Percentiles rank a stretch among this genome's conserved stretches.
These are phyloP conservation scores for Euphrasia arctica DNA, from an alignment of 305 asterid genomes.

Conservation along the genomic window DNA sequence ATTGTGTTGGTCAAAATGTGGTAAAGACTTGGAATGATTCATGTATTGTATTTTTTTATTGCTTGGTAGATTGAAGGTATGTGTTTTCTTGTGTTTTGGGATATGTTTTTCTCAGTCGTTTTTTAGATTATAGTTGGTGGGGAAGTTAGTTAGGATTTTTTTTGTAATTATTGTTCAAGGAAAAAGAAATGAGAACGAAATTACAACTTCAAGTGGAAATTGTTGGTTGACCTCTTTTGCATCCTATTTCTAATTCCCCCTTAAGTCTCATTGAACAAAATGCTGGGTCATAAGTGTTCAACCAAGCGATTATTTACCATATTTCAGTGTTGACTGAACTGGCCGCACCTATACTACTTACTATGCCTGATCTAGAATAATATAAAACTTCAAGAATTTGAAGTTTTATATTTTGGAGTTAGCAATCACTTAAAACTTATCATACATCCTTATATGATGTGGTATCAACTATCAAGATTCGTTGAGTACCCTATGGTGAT, in stretches of 20 bases:
- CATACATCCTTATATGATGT: background rate
- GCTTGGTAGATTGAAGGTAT: no score
- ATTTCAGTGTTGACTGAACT: conserved; percentile 19
- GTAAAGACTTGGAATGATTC: no score
- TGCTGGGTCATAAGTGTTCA: conserved; percentile 14
- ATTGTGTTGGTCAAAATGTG: conserved; percentile 27
- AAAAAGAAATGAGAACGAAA: conserved; percentile 12
- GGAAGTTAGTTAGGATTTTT: conserved; percentile 10
- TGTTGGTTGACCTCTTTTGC: conserved; percentile 27
- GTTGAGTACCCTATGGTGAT: background rate
- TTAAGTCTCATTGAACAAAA: conserved; percentile 3
- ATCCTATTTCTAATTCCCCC: background rate
- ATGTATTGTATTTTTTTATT: no score
- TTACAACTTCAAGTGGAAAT: conserved; percentile 23
- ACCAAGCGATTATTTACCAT: conserved; percentile 8
- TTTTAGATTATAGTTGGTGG: conserved; percentile 13
- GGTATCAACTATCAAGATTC: conserved; percentile 1
- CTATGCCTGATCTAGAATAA: conserved; percentile 18
- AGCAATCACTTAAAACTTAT: background rate
- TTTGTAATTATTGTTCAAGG: conserved; percentile 14
- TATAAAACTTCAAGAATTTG: background rate
- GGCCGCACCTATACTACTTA: conserved; percentile 10
- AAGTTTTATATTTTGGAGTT: conserved; percentile 5
- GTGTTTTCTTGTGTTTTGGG: conserved; percentile 6
- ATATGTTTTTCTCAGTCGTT: conserved; percentile 11